Evolutionary conservation across 345 rosid species (phyloP), one percentile per base, ranked within the genome.

Genomic region (Salix purpurea): DNA sequence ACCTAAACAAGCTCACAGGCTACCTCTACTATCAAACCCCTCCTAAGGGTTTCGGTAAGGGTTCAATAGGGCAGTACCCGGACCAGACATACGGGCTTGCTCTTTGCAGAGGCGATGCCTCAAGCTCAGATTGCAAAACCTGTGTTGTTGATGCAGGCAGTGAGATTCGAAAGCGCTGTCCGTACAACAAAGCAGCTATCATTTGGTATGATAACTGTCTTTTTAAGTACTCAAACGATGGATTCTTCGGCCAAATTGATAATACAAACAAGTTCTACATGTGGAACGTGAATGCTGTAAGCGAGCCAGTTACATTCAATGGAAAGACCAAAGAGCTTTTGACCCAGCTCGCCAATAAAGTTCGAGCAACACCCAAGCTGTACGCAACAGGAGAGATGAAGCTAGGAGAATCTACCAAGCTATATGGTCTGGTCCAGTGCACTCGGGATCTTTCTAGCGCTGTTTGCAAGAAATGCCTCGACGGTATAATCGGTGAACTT

Each of bases 201-300:
- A 85, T 83, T 64, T 87, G 90, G 88, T 87, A 85, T 19, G 87
- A 87, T 64, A 3, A 85, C 48, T 87, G 88, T 36, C 72, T 81
- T 39, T 71, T 83, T 16, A 87, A 82, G 82, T 87, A 87, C 77
- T 58, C 82, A 2, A 66, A 87, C 58, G 14, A 37, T 14, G 62
- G 69, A 28, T 87, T 87, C 82, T 82, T 87, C 12, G 87, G 87
- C 26, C 76, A 80, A 61, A 80, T 87, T 65, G 90, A 85, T 44
- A 62, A 80, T 39, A 14, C 58, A 36, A 82, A 80, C 84, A 83
- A 67, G 80, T 87, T 87, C 77, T 84, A 69, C 50, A 73, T 84
- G 86, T 77, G 83, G 81, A 85, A 79, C 65, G 8, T 79, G 50
- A 58, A 64, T 15, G 65, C 26, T 23, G 85, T 87, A 16, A 75